A percentile compares a stretch with the other conserved stretches of the same genome.
These are phyloP conservation scores for Oryza longistaminata DNA, from an alignment of 176 grass and related monocot species.

Conservation along the genomic window DNA sequence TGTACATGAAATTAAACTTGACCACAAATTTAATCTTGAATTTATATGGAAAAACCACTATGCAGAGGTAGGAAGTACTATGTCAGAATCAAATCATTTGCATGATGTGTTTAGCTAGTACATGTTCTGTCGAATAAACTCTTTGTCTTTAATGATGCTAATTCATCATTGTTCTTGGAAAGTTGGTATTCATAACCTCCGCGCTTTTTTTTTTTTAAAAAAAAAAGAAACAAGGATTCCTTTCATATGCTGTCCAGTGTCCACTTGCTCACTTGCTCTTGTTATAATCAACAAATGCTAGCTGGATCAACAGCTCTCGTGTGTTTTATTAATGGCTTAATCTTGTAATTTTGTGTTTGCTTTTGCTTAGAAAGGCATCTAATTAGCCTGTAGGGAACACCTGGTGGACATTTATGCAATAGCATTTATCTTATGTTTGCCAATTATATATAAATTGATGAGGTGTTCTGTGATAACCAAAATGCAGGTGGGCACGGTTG, in stretches of 20 bases:
- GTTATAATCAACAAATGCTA: constrained; percentile 17
- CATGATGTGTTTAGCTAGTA: neutral
- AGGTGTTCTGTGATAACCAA: constrained; percentile 33
- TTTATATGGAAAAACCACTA: constrained; percentile 12
- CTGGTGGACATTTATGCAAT: neutral
- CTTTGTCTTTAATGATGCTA: neutral
- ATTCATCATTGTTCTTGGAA: neutral
- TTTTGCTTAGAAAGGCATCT: neutral
- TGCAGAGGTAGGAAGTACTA: neutral
- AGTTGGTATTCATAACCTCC: neutral
- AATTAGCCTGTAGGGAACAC: neutral
- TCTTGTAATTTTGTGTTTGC: constrained; percentile 17
- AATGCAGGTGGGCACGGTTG: constrained; percentile 89
- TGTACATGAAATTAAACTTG: neutral
- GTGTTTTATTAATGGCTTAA: constrained; percentile 32
- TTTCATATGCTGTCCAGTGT: neutral
- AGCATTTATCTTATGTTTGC: constrained; percentile 21
- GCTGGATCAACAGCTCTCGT: neutral
- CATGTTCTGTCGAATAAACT: neutral
- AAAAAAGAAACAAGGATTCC: neutral
- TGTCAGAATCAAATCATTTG: neutral
- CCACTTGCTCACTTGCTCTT: neutral
- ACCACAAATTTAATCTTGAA: neutral
- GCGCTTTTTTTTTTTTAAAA: too few relatives aligned
- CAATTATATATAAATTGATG: constrained; percentile 24